Evolutionary conservation across 768 basidiomycete genomes (phyloP), one percentile per base, ranked within the genome.

Genomic region (Mycena maculata): DNA sequence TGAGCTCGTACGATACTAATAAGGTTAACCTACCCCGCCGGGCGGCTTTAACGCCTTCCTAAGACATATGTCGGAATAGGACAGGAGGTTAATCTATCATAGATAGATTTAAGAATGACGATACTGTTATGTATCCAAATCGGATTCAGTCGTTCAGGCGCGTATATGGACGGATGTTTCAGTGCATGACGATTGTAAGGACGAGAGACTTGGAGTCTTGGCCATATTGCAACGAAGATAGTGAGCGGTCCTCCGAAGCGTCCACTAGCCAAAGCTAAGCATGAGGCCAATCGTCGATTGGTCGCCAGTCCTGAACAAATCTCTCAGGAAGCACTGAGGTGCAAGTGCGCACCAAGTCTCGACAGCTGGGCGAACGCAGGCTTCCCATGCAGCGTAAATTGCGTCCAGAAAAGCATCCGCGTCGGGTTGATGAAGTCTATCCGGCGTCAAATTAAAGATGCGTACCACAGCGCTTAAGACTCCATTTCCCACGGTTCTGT

Each of bases 1-100:
- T 54, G 53, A 39, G 57, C 63, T 67, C 53, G 65, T 67, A 67
- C 65, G 65, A 61, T 52, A 48, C 60, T 56, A 67, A 55, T 61
- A 61, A 61, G 65, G 65, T 61, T 67, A 67, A 33, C 30, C 45
- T 67, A 20, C 4, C 30, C n/a, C 55, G 12, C 62, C 25, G 16
- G 28, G 30, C 27, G 47, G 54, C 45, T 25, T 49, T 42, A 41
- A 63, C 36, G 25, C 22, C 38, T 27, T 10, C 1, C 39, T 57
- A 49, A 63, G 54, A 27, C 18, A 56, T 50, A 63, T 63, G 47
- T 49, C 62, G 27, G 41, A 28, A 56, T 25, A 11, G 11, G 47
- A 7, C 47, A 9, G 18, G 13, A 33, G 48, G 28, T 65, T 65
- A 58, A 65, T 65, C n/a, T 59, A 65, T 65, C 63, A 65, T 39